Evolutionary conservation across 2,329 filamentous ascomycete genomes (phyloP), one percentile per base, ranked within the genome.

Genomic region (Ceratocystis eucalypticola): DNA sequence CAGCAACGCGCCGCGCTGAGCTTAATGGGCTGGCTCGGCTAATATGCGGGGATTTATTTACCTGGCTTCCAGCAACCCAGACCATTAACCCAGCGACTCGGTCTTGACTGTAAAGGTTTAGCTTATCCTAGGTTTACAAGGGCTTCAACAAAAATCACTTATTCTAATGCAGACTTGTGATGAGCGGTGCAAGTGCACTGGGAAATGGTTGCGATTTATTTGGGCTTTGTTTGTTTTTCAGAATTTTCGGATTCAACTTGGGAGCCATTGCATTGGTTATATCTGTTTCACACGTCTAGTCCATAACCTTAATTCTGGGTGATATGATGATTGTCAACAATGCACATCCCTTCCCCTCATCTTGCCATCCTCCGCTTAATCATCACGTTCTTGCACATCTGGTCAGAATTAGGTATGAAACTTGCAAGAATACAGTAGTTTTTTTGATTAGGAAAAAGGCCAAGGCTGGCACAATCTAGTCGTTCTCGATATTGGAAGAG

Each of bases 11-110:
- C 53, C 12, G 53, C 25, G 53, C 28, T 33, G 53, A 7, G 22
- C 5, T 57, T 57, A 57, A 57, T 57, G 25, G 53, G 28, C 53
- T 20, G 7, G 10, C 7, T 57, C 53, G 53, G 53, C 28, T 57
- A 57, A 57, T 57, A 57, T 57, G 28, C 53, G 53, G 53, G 53
- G 15, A 57, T 57, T 57, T 57, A 33, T 33, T 57, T 57, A 33
- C 53, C 30, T 30, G 20, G 22, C 8, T 50, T 22, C 3, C 8
- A 12, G 48, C n/a, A 48, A 22, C 48, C 48, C n/a, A 25, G 7
- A 8, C 53, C 22, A 57, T 57, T 33, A 57, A 57, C 53, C 53
- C 53, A 57, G 53, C 25, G 33, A 57, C 53, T 57, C 25, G 5
- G 5, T 3, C 37, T 41, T 41, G 37, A 41, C 8, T 41, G 37